Percentiles rank a stretch among this genome's conserved stretches.
Evolutionary conservation across 2,329 filamentous ascomycete species (phyloP).

Genomic region (Phoma sp.): DNA sequence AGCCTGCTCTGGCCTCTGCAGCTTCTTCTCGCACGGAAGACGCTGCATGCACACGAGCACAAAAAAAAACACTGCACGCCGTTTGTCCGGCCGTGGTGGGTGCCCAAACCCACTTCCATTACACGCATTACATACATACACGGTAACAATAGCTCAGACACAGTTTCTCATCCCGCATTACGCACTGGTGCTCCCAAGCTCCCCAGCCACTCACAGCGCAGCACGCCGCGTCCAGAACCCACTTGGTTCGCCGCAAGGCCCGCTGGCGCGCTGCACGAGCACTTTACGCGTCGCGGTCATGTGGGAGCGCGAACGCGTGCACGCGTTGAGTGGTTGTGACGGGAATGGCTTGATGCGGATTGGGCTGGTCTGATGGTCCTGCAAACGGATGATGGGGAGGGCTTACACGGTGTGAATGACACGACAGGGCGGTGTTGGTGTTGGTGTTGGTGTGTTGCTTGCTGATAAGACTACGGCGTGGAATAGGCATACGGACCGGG

Average conservation of each 20-base stretch:
- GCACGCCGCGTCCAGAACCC: neutral
- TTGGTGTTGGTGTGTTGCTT: neutral
- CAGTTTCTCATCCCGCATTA: constrained; percentile 19
- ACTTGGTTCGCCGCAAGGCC: constrained; percentile 20
- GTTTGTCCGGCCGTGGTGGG: constrained; percentile 20
- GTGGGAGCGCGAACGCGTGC: constrained; percentile 31
- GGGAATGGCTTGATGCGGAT: neutral
- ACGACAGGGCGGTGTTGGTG: neutral
- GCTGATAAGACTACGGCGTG: neutral
- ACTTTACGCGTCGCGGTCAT: constrained; percentile 25
- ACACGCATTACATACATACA: no score
- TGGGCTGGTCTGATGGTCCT: neutral
- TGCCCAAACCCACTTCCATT: constrained; percentile 21
- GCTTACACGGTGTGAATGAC: neutral
- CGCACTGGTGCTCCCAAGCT: constrained; percentile 11
- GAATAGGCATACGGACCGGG: constrained; percentile 1
- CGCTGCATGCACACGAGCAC: constrained; percentile 13
- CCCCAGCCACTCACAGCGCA: constrained; percentile 13
- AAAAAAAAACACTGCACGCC: neutral
- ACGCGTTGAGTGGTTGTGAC: constrained; percentile 16
- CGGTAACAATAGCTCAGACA: constrained; percentile 13
- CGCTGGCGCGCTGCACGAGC: neutral
- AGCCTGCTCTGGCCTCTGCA: neutral
- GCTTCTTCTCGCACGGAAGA: neutral
- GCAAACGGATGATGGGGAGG: neutral